Evolutionary conservation across 805 yeast genomes (phyloP).

Genomic region (Candida stauntonica): DNA sequence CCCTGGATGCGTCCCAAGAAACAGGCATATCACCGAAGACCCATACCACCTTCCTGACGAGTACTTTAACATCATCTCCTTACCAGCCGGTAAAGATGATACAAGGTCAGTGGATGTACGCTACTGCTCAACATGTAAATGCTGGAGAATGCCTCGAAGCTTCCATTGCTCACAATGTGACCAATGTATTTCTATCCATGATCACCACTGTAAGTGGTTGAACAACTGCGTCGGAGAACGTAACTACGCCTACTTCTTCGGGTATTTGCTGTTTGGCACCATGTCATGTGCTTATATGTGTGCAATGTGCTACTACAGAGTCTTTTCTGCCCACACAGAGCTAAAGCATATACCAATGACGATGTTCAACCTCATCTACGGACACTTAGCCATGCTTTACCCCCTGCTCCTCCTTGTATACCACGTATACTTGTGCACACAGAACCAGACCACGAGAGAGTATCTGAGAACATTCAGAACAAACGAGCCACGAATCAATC

Average conservation of each 20-base stretch:
- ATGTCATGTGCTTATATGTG: conserved; percentile 29
- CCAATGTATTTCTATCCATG: conserved; percentile 43
- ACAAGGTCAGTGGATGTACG: conserved; percentile 38
- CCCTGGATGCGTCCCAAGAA: conserved; percentile 66
- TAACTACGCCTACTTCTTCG: conserved; percentile 59
- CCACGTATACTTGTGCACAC: conserved; percentile 51
- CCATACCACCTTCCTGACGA: conserved; percentile 47
- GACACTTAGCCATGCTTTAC: conserved; percentile 43
- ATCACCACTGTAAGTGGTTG: conserved; percentile 49
- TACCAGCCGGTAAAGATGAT: conserved; percentile 37
- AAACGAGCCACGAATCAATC: conserved; percentile 28
- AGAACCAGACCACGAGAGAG: conserved; percentile 71
- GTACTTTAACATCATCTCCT: conserved; percentile 43
- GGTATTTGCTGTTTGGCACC: conserved; percentile 40
- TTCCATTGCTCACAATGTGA: conserved; percentile 73
- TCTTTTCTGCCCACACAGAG: conserved; percentile 26
- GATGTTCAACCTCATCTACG: conserved; percentile 49
- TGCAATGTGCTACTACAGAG: conserved; percentile 31
- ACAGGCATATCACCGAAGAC: conserved; percentile 51
- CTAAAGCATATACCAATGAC: conserved; percentile 34
- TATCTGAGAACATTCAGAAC: conserved; percentile 46
- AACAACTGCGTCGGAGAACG: conserved; percentile 75
- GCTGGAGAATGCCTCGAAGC: conserved; percentile 75
- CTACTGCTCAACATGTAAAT: conserved; percentile 60
- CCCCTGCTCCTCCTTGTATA: conserved; percentile 49